A percentile compares a stretch with the other conserved stretches of the same genome.
These are phyloP conservation scores for Tuber indicum DNA, from an alignment of 495 filamentous ascomycete genomes.

Conservation along the genomic window DNA sequence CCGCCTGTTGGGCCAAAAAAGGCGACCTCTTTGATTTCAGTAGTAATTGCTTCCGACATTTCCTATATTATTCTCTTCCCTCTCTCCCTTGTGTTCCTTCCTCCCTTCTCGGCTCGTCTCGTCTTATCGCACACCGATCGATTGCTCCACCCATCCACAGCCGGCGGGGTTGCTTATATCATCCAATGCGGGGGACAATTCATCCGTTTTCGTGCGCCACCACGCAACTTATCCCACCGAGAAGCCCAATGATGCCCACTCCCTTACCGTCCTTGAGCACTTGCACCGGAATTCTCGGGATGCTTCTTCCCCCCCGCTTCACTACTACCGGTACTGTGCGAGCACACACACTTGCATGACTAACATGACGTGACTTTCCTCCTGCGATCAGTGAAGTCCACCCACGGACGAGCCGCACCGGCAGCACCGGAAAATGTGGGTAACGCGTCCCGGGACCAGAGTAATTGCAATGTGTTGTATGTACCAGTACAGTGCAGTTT, in stretches of 20 bases:
- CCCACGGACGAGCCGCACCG: neutral
- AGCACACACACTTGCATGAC: neutral
- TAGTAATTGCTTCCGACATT: neutral
- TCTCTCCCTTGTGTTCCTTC: neutral
- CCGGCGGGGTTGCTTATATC: neutral
- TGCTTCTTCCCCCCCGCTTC: neutral
- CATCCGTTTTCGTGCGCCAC: neutral
- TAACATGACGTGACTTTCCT: neutral
- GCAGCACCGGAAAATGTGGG: neutral
- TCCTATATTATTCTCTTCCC: neutral
- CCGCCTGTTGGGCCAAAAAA: constrained; percentile 54
- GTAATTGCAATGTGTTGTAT: neutral
- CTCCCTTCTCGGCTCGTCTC: neutral
- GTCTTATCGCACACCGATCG: neutral
- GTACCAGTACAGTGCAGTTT: neutral
- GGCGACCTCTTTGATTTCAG: constrained; percentile 39
- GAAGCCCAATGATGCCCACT: neutral
- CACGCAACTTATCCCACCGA: neutral
- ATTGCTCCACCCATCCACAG: neutral
- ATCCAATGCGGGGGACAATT: neutral
- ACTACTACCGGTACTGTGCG: neutral
- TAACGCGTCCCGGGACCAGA: neutral
- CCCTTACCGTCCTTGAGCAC: neutral
- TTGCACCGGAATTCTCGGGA: neutral
- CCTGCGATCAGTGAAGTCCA: neutral